Conservation (phyloP, 768 basidiomycete genomes). For the Serpula lacrymans region DNA sequence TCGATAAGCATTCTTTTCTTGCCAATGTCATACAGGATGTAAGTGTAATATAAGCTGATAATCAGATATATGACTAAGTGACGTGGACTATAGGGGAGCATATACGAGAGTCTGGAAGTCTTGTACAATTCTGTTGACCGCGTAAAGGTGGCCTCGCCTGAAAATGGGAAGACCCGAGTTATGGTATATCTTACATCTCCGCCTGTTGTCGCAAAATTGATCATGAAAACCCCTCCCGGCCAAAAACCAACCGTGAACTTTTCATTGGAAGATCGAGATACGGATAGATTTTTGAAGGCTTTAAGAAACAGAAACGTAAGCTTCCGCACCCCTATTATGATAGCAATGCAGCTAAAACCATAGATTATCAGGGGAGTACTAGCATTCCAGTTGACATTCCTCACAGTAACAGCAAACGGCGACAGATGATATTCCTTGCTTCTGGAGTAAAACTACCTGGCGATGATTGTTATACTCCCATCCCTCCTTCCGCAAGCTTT, state of each 20-base stretch:
- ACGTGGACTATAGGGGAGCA: constrained; percentile 42
- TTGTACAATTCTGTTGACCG: constrained; percentile 33
- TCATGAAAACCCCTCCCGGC: constrained; percentile 15
- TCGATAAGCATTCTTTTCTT: constrained; percentile 50
- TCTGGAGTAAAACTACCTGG: constrained; percentile 19
- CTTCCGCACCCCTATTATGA: neutral
- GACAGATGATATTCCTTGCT: constrained; percentile 22
- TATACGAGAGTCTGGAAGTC: constrained; percentile 49
- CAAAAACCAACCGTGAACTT: constrained; percentile 33
- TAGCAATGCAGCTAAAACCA: neutral
- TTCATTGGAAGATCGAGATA: constrained; percentile 29
- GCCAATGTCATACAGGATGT: constrained; percentile 42
- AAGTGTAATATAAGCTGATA: too few species aligned
- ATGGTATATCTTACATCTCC: constrained; percentile 30
- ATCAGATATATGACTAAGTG: too few species aligned
- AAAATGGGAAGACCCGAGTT: constrained; percentile 21
- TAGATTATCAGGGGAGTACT: constrained; percentile 22
- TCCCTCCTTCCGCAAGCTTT: constrained; percentile 22
- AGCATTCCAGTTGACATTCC: constrained; percentile 19
- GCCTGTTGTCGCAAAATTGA: constrained; percentile 35
- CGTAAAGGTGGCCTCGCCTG: constrained; percentile 18
- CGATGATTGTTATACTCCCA: constrained; percentile 16
- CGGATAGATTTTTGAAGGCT: constrained; percentile 38
- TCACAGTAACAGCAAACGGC: constrained; percentile 10
- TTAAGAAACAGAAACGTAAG: constrained; percentile 46